These are phyloP conservation scores for Pseudoscleropodium purum DNA, from an alignment of 225 moss, liverwort and hornwort genomes.

Conservation along the genomic window DNA sequence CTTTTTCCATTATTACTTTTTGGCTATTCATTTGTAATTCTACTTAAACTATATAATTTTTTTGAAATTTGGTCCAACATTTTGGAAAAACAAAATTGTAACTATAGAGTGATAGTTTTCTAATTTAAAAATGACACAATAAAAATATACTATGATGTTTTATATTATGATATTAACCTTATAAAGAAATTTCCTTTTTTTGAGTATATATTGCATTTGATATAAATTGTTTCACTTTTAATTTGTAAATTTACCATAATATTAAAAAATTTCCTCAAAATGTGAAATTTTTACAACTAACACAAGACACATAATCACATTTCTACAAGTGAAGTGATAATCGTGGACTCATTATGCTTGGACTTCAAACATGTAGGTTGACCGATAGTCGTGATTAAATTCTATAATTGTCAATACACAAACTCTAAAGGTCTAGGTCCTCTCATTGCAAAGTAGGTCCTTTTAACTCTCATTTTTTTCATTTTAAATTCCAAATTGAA, in stretches of 20 bases:
- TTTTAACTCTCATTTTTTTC: too few species aligned
- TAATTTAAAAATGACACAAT: background rate
- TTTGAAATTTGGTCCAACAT: background rate
- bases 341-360: background rate
- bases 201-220: background rate
- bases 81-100: background rate
- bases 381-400: too few species aligned
- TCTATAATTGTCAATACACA: too few species aligned
- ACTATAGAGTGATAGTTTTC: fast-evolving
- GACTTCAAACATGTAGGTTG: too few species aligned
- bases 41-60: too few species aligned
- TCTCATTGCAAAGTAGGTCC: too few species aligned
- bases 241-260: fast-evolving
- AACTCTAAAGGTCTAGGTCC: too few species aligned
- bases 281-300: background rate
- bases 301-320: background rate
- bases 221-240: background rate
- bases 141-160: background rate
- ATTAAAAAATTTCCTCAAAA: background rate
- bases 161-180: fast-evolving
- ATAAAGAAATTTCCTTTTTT: background rate
- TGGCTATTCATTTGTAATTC: too few species aligned
- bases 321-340: background rate
- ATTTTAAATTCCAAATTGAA: too few species aligned
- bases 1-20: background rate